Base-by-base conservation (phyloP, 1,284 basidiomycete genomes). In the Trametes pubescens region DNA sequence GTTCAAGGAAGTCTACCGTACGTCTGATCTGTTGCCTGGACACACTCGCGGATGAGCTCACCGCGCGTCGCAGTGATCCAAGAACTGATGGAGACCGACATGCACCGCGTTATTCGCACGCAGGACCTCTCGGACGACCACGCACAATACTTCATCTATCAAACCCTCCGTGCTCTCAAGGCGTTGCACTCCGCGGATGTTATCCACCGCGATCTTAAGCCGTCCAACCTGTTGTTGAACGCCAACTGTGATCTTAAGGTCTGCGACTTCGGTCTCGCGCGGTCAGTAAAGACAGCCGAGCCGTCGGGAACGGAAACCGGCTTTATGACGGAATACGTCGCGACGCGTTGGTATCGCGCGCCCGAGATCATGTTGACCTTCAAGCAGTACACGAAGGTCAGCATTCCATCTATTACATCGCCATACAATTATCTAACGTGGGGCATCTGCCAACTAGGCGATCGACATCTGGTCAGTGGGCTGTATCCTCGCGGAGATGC, bases 361-460 rank as follows among this genome's bases (percentile, higher is more conserved):
- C 95, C 95, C 1, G 95, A 97, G 77, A 95, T 97, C 79, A 97
- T 98, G 96, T 84, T 98, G 63, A 96, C 95, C 3, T 97, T 98
- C 83, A 95, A 96, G 76, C 93, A 96, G 78, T 98, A 98, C 80
- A 96, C 94, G 61, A 96, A 96, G 80, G 93, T 91, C 46, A 69
- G 78, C 68, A 35, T 52, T 52, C 24, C 59, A 40, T 16, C 48
- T 21, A 11, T 48, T 40, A 8, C 37, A 22, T 8, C 34, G 29
- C 54, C 22, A 9, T 38, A 16, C 49, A 22, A 34, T 34, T 38
- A 55, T 69, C 60, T 64, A 66, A 69, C 54, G 64, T 67, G 47
- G 61, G 74, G 43, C 70, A 47, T 40, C 48, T 61, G 52, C 47
- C 73, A 58, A 69, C 52, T 65, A 92, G 89, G 90, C 94, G 34